phyloP scores from a whole-genome alignment of 2,329 filamentous ascomycete genomes.

The Exophiala phaeomuriformis region DNA sequence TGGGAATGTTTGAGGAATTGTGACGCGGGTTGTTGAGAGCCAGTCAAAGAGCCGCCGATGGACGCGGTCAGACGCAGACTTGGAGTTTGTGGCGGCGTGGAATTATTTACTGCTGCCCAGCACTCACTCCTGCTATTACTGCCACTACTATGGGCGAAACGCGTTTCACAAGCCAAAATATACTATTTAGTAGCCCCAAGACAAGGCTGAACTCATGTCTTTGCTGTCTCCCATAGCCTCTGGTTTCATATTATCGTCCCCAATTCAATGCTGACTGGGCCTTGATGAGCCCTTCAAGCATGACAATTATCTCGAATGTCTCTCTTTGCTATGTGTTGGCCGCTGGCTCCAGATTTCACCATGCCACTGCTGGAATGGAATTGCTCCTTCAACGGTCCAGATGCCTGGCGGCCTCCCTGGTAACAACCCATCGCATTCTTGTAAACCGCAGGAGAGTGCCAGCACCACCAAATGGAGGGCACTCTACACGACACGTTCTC shows the following conservation, averaged over 20 bases:
- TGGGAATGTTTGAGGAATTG: background rate
- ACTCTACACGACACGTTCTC: background rate
- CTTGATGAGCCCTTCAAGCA: background rate
- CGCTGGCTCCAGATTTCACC: background rate
- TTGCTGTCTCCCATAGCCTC: background rate
- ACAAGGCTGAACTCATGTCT: background rate
- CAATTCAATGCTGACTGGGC: constrained; percentile 2
- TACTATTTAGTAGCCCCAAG: background rate
- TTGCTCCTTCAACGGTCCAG: background rate
- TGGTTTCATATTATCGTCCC: constrained; percentile 2
- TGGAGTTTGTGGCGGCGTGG: too few species aligned
- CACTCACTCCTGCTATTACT: too few species aligned
- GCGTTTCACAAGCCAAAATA: constrained; percentile 8
- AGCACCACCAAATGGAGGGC: background rate
- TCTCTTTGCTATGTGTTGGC: background rate
- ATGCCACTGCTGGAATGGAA: background rate
- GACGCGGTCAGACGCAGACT: constrained; percentile 7
- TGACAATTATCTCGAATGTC: background rate
- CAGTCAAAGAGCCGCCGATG: constrained; percentile 10
- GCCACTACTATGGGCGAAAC: background rate
- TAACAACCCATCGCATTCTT: background rate
- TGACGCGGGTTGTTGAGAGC: constrained; percentile 5
- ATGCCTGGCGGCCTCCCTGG: background rate
- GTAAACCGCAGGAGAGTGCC: background rate
- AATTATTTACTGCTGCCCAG: too few species aligned